These are phyloP conservation scores for Suhomyces tanzawaensis DNA, from an alignment of 805 yeast genomes.

Conservation along the genomic window DNA sequence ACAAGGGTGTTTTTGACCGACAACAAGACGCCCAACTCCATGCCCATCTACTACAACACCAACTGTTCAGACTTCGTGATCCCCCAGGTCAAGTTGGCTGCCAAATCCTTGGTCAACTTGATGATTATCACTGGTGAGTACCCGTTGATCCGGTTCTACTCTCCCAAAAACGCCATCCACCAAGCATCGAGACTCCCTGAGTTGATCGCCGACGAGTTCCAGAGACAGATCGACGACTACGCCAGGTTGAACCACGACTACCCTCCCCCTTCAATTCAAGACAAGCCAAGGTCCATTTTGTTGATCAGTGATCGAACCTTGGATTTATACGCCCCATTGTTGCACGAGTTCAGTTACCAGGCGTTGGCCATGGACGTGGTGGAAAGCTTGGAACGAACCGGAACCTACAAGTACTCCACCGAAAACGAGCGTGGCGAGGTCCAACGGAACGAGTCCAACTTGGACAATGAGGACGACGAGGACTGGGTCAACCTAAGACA, in stretches of 20 bases:
- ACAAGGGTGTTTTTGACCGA: slow-evolving; percentile 69
- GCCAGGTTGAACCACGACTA: slow-evolving; percentile 66
- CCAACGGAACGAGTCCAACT: slow-evolving; percentile 30
- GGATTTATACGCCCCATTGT: slow-evolving; percentile 77
- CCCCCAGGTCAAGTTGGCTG: slow-evolving; percentile 55
- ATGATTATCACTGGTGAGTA: slow-evolving; percentile 83
- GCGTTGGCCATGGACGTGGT: slow-evolving; percentile 84
- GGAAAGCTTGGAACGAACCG: slow-evolving; percentile 40
- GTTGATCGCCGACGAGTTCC: slow-evolving; percentile 71
- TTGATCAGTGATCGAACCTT: slow-evolving; percentile 79
- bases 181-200: slow-evolving; percentile 61
- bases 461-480: slow-evolving; percentile 62
- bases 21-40: slow-evolving; percentile 47
- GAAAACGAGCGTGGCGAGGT: slow-evolving; percentile 51
- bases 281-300: slow-evolving; percentile 68
- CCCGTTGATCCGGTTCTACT: slow-evolving; percentile 77
- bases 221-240: slow-evolving; percentile 68
- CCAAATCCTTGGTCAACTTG: slow-evolving; percentile 63
- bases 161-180: slow-evolving; percentile 47
- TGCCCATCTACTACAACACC: slow-evolving; percentile 70
- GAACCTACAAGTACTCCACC: slow-evolving; percentile 48
- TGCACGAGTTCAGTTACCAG: slow-evolving; percentile 89
- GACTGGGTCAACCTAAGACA: slow-evolving; percentile 74
- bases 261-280: slow-evolving; percentile 50
- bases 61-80: slow-evolving; percentile 61